Conservation (phyloP, 805 yeast genomes). For the Pichia nanzhaoensis region DNA sequence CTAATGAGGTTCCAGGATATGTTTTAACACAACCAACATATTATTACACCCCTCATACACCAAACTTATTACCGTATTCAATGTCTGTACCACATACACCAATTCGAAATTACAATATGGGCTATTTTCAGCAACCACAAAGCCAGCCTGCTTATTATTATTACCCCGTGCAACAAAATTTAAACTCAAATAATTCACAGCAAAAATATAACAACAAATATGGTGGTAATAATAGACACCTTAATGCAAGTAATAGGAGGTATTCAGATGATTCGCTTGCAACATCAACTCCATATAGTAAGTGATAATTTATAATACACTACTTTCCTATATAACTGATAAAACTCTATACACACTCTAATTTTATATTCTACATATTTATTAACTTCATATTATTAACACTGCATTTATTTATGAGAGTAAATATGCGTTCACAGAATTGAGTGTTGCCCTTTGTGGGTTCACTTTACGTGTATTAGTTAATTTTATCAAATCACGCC, state of each 20-base stretch:
- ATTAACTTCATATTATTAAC: background rate
- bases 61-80: background rate
- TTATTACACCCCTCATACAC: background rate
- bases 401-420: slow-evolving; percentile 32
- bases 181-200: background rate
- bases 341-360: too few relatives aligned
- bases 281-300: background rate
- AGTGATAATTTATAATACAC: too few relatives aligned
- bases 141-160: background rate
- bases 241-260: background rate
- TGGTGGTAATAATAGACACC: background rate
- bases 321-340: too few relatives aligned
- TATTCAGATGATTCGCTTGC: background rate
- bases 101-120: background rate
- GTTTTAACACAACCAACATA: background rate
- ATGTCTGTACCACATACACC: slow-evolving; percentile 2
- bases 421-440: slow-evolving; percentile 55
- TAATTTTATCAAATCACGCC: slow-evolving; percentile 48
- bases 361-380: too few relatives aligned
- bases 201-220: background rate
- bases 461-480: slow-evolving; percentile 44
- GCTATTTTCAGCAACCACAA: background rate
- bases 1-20: background rate
- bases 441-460: slow-evolving; percentile 74
- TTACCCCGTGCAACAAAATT: background rate